phyloP scores from a whole-genome alignment of 371 early-diverging fungal species.

The Mortierella sp. region DNA sequence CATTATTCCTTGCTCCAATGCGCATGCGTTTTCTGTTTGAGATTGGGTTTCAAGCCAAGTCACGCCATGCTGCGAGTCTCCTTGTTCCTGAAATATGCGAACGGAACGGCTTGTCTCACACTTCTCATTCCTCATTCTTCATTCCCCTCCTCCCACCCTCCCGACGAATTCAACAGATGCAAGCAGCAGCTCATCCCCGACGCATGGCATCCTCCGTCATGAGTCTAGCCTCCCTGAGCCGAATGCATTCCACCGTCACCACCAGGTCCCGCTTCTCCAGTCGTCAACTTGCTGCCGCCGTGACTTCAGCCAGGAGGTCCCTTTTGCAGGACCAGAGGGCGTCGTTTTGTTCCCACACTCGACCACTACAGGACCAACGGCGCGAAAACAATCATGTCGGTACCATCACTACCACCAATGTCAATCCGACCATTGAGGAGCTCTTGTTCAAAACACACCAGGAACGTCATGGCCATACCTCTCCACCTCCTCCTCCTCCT shows the following conservation, averaged over 20 bases:
- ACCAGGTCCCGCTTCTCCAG: background rate
- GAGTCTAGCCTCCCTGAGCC: too few relatives aligned
- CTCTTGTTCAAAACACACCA: conserved; percentile 28
- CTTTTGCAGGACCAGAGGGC: background rate
- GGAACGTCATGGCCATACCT: background rate
- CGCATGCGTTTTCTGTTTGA: too few relatives aligned
- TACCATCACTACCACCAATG: background rate
- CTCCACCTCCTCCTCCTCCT: background rate
- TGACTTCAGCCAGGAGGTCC: too few relatives aligned
- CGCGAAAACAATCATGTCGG: background rate
- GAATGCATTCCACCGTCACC: background rate
- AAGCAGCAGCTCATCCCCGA: background rate
- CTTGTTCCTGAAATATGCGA: background rate
- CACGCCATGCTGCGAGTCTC: background rate
- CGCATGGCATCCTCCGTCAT: background rate
- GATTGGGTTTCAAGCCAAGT: background rate
- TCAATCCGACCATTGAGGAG: conserved; percentile 9
- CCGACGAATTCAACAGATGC: background rate
- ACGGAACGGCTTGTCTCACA: background rate
- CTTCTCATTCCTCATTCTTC: background rate
- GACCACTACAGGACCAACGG: conserved; percentile 2
- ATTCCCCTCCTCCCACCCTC: background rate
- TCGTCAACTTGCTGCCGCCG: background rate
- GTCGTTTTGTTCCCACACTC: background rate
- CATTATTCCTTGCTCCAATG: background rate